These are phyloP conservation scores for Albizia julibrissin DNA, from an alignment of 306 rosid genomes.

Conservation along the genomic window DNA sequence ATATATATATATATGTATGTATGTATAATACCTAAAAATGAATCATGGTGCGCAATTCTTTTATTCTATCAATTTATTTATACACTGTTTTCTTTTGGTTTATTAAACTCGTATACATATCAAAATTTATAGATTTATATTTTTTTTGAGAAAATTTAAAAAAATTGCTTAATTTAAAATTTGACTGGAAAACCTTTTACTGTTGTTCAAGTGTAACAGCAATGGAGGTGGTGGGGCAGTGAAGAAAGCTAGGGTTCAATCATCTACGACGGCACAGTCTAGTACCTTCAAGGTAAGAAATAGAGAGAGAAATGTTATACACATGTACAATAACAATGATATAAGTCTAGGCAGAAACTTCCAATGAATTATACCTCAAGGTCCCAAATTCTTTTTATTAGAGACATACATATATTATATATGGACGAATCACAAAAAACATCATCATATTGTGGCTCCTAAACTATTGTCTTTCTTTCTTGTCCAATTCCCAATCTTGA, in stretches of 20 bases:
- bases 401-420: not conserved
- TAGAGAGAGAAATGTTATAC: not conserved
- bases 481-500: constrained; percentile 51
- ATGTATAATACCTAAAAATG: not conserved
- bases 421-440: constrained; percentile 30
- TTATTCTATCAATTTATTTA: constrained; percentile 2
- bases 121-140: not conserved
- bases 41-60: not conserved
- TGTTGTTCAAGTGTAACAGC: constrained; percentile 59
- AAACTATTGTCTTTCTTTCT: constrained; percentile 58
- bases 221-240: constrained; percentile 63
- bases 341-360: constrained; percentile 19
- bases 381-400: constrained; percentile 22
- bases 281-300: constrained; percentile 65
- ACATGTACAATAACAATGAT: not conserved
- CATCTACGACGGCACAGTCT: constrained; percentile 61
- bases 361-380: not conserved
- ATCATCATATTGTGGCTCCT: constrained; percentile 37
- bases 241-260: constrained; percentile 83
- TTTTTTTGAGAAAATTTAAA: not conserved
- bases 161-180: not conserved
- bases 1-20: not conserved
- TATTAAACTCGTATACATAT: not conserved
- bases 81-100: not conserved
- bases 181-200: not conserved